These are phyloP conservation scores for Epithemia pelagica DNA, from an alignment of 108 stramenopile species.

Conservation along the genomic window DNA sequence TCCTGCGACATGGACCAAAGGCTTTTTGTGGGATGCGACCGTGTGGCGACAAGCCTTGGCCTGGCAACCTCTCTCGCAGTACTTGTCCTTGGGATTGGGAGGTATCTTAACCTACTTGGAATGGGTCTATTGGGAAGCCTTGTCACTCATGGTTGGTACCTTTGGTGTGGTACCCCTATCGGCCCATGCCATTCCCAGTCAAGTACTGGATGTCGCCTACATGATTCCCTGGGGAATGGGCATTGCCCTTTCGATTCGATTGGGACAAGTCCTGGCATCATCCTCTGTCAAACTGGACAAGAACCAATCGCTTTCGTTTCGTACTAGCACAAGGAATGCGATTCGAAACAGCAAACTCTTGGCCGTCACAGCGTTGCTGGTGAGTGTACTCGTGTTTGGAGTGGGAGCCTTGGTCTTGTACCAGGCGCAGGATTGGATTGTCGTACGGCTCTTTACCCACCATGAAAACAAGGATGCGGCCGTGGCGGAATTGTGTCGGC, in stretches of 20 bases:
- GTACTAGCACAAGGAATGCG: conserved; percentile 16
- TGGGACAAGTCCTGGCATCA: conserved; percentile 13
- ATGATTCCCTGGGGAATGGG: conserved; percentile 35
- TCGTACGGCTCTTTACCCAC: conserved; percentile 30
- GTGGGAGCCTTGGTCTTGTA: conserved; percentile 15
- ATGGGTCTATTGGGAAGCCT: conserved; percentile 43
- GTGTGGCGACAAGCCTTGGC: conserved; percentile 8
- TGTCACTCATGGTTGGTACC: conserved; percentile 30
- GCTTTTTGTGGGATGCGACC: too few species aligned
- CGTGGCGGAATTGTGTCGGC: conserved; percentile 16
- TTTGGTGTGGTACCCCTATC: conserved; percentile 35
- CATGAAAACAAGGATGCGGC: conserved; percentile 13
- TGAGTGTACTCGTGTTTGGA: conserved; percentile 10
- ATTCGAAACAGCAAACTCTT: conserved; percentile 12
- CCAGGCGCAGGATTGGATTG: not conserved
- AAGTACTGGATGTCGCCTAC: conserved; percentile 23
- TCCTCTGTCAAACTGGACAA: not conserved
- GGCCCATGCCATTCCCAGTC: conserved; percentile 37
- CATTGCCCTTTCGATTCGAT: conserved; percentile 31
- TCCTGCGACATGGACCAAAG: conserved; percentile 33
- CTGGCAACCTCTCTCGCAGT: conserved; percentile 9
- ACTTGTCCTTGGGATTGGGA: conserved; percentile 23
- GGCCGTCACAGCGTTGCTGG: not conserved
- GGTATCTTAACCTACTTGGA: conserved; percentile 34
- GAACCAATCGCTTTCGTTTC: conserved; percentile 1